Percentiles rank a stretch among this genome's conserved stretches.
phyloP scores from a whole-genome alignment of 208 protist species.

The Acanthamoeba castellanii region DNA sequence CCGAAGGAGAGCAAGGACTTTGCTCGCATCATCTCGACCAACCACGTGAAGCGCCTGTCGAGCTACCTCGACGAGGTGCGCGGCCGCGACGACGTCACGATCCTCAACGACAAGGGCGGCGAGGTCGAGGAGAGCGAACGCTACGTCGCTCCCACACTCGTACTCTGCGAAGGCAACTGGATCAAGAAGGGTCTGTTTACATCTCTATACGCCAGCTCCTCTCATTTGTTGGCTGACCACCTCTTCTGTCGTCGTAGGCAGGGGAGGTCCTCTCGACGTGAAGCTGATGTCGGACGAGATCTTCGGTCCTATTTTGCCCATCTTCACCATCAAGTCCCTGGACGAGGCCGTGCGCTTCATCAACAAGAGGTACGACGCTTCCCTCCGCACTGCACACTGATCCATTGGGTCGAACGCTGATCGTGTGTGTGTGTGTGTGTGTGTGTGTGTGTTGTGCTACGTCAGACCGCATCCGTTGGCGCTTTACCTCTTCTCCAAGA shows the following conservation, averaged over 20 bases:
- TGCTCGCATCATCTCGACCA: constrained; percentile 83
- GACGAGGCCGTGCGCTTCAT: constrained; percentile 89
- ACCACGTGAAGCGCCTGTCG: constrained; percentile 86
- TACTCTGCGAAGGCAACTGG: constrained; percentile 78
- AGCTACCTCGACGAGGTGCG: constrained; percentile 41
- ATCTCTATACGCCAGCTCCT: background rate
- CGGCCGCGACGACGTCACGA: background rate
- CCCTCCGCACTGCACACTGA: too few relatives aligned
- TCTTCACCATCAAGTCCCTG: constrained; percentile 86
- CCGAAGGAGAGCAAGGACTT: constrained; percentile 82
- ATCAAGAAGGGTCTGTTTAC: background rate
- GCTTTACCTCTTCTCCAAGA: constrained; percentile 93
- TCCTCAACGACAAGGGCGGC: constrained; percentile 85
- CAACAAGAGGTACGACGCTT: too few relatives aligned
- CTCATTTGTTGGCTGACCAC: background rate
- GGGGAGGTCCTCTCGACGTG: constrained; percentile 70
- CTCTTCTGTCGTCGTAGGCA: background rate
- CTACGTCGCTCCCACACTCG: constrained; percentile 92
- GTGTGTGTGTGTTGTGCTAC: background rate
- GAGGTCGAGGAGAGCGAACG: constrained; percentile 83
- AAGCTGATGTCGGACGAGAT: constrained; percentile 90
- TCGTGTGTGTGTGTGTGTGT: background rate
- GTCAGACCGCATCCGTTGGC: constrained; percentile 90
- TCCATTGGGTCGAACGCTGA: background rate
- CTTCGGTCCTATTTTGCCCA: constrained; percentile 94